Percentiles rank a stretch among this genome's conserved stretches.
Evolutionary conservation across 2,329 filamentous ascomycete genomes (phyloP).

Genomic region (Coniella lustricola): DNA sequence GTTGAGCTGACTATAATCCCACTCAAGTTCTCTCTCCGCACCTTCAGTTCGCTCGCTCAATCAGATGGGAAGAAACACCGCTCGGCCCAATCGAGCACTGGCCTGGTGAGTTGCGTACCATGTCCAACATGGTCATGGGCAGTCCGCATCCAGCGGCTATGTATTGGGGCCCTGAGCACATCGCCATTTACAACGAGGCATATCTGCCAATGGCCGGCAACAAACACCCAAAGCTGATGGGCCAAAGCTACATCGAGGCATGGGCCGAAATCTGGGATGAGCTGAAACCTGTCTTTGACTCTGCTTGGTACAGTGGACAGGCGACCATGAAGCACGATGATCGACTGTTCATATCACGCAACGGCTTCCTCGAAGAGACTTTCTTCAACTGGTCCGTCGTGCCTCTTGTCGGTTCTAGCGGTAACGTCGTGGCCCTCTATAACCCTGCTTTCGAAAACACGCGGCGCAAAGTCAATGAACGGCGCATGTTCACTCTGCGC

Average conservation of each 20-base stretch:
- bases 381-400: conserved; percentile 82
- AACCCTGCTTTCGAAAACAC: conserved; percentile 81
- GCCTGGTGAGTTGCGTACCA: conserved; percentile 63
- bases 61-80: conserved; percentile 67
- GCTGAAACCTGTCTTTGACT: conserved; percentile 60
- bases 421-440: conserved; percentile 67
- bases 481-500: conserved; percentile 70
- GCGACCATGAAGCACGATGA: conserved; percentile 83
- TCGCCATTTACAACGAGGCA: conserved; percentile 66
- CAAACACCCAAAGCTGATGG: conserved; percentile 71
- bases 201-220: conserved; percentile 56
- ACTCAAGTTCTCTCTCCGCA: conserved; percentile 58
- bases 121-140: conserved; percentile 78
- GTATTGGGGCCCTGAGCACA: conserved; percentile 63
- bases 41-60: conserved; percentile 62
- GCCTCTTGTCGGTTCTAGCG: conserved; percentile 67
- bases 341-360: conserved; percentile 63
- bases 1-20: conserved; percentile 21
- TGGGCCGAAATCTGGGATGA: conserved; percentile 72
- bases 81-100: conserved; percentile 71
- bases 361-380: conserved; percentile 66
- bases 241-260: conserved; percentile 57
- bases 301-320: conserved; percentile 62
- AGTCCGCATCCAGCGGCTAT: conserved; percentile 68
- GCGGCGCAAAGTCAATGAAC: conserved; percentile 67